phyloP scores from a whole-genome alignment of 2,329 filamentous ascomycete species.

The Triangularia verruculosa region DNA sequence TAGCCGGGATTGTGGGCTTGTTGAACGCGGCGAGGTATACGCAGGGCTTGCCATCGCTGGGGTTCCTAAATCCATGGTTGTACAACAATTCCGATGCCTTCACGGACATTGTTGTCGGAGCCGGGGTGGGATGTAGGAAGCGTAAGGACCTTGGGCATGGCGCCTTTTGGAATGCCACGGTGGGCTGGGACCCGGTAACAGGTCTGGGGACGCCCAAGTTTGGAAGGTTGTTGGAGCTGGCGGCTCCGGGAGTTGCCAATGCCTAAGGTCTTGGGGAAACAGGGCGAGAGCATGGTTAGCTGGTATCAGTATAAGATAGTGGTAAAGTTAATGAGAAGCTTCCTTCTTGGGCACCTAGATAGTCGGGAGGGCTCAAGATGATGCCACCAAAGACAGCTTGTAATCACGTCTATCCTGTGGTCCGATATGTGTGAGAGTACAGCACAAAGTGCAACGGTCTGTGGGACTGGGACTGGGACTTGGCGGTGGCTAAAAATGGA shows the following conservation, averaged over 20 bases:
- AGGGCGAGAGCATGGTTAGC: not conserved
- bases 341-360: too few relatives aligned
- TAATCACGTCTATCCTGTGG: too few relatives aligned
- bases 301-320: too few relatives aligned
- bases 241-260: conserved; percentile 18
- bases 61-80: conserved; percentile 45
- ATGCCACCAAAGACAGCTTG: too few relatives aligned
- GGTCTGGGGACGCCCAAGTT: conserved; percentile 21
- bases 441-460: too few relatives aligned
- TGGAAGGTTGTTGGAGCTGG: conserved; percentile 10
- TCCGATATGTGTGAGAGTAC: too few relatives aligned
- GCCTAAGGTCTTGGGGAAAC: not conserved
- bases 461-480: not conserved
- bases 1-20: conserved; percentile 42
- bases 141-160: not conserved
- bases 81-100: conserved; percentile 32
- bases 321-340: too few relatives aligned
- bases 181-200: conserved; percentile 35
- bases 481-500: not conserved
- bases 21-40: conserved; percentile 43
- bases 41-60: conserved; percentile 36
- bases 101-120: conserved; percentile 30
- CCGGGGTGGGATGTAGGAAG: conserved; percentile 27
- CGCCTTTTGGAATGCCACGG: conserved; percentile 32
- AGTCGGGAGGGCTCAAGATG: too few relatives aligned